Base-by-base conservation (phyloP, 2,329 filamentous ascomycete genomes). In the Aspergillus tanneri region DNA sequence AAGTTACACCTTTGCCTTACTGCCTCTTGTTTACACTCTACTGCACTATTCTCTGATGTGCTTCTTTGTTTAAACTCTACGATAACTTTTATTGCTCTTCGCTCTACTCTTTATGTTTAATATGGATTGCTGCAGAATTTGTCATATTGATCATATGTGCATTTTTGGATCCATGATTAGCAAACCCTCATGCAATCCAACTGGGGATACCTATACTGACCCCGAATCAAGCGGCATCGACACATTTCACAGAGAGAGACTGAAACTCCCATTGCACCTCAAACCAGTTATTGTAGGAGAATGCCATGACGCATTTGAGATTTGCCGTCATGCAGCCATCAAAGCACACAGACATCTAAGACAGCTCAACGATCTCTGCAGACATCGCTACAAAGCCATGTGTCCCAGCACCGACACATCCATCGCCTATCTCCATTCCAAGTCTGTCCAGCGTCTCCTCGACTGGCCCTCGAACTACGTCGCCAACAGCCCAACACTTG, bases 381-480 rank as follows among this genome's bases (percentile, higher is more conserved):
- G 48, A 11, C 14, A 51, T 6, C 60, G 63, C 22, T 63, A 58
- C 50, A 54, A 54, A 35, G 52, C 53, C 10, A 52, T 69, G 38
- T 68, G 67, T 24, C 57, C 62, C 3, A 11, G n/a, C 1, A 32
- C 21, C 5, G 12, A 53, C 3, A n/a, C 19, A 4, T 3, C 18
- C 2, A 19, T 30, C 16, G 50, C 43, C 19, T 19, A 49, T 8
- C 37, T 52, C 4, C 64, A 66, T 22, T 18, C 23, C 25, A 28
- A 14, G 5, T 62, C 65, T 22, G 52, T 70, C 36, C 24, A 53
- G 2, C 59, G 55, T n/a, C 59, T 70, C 12, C 37, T 58, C 23
- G 21, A 38, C 21, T 69, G 65, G 65, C 43, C 40, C 7, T 34
- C 40, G 16, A 46, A 59, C 25, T 45, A 45, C 32, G 30, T 50